Evolutionary conservation across 139 green algal genomes (phyloP).

Genomic region (Choricystis sp.): DNA sequence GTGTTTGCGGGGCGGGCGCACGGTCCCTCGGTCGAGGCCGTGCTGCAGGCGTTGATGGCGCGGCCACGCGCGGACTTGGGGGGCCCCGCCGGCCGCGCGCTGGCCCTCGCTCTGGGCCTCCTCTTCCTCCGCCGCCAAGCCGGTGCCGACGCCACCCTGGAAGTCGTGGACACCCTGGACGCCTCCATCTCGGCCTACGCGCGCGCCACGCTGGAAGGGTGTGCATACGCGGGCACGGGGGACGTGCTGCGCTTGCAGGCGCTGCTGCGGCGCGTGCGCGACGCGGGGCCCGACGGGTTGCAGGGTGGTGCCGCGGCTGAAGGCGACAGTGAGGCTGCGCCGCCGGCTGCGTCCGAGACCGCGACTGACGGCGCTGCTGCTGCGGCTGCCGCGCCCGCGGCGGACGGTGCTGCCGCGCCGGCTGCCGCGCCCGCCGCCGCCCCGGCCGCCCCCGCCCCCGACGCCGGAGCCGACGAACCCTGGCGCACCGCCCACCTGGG

Average conservation of each 20-base stretch:
- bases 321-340: no score
- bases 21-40: constrained; percentile 54
- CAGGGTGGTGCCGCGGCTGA: no score
- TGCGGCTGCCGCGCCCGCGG: no score
- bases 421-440: neutral
- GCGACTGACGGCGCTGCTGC: neutral
- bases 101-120: constrained; percentile 79
- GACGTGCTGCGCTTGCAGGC: constrained; percentile 88
- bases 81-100: constrained; percentile 50
- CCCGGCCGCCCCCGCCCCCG: no score
- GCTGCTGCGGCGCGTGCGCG: constrained; percentile 69
- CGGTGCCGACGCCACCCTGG: constrained; percentile 79
- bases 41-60: constrained; percentile 80
- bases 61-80: constrained; percentile 62
- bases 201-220: constrained; percentile 54
- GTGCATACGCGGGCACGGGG: constrained; percentile 87
- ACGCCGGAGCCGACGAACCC: neutral
- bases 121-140: constrained; percentile 85
- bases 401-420: neutral
- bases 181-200: neutral
- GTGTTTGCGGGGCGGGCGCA: constrained; percentile 67
- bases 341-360: no score
- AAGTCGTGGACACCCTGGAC: constrained; percentile 33
- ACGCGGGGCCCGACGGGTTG: constrained; percentile 64
- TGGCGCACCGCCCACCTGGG: constrained; percentile 61